Conservation (phyloP, 495 filamentous ascomycete species). For the Xylaria venustula region DNA sequence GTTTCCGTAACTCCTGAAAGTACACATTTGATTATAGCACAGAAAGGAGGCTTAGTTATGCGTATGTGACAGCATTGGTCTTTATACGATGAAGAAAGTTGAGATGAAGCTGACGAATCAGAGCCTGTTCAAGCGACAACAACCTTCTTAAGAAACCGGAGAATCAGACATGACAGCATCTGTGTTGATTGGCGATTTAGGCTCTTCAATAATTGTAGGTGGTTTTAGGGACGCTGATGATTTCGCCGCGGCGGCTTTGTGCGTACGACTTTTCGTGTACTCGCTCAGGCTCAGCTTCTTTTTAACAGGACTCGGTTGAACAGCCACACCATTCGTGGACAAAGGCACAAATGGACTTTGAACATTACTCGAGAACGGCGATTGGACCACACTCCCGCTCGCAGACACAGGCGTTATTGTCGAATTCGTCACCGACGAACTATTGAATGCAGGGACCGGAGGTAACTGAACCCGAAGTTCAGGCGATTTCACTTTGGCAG, state of each 20-base stretch:
- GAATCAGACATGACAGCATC: constrained; percentile 30
- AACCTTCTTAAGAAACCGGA: constrained; percentile 31
- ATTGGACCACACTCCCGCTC: constrained; percentile 45
- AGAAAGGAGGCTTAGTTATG: not conserved
- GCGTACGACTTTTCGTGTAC: constrained; percentile 58
- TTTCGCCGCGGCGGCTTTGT: constrained; percentile 41
- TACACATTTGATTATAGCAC: not conserved
- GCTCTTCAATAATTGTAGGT: constrained; percentile 37
- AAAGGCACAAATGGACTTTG: constrained; percentile 44
- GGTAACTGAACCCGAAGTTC: constrained; percentile 55
- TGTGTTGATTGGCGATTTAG: constrained; percentile 37
- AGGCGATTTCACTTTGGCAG: constrained; percentile 35
- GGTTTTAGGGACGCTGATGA: constrained; percentile 33
- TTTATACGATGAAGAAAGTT: constrained; percentile 3
- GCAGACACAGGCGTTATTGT: constrained; percentile 46
- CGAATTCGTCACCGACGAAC: constrained; percentile 25
- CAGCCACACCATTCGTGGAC: constrained; percentile 41
- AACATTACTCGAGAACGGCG: constrained; percentile 45
- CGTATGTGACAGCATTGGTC: not conserved
- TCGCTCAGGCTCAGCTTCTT: constrained; percentile 76
- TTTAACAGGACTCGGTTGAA: constrained; percentile 60
- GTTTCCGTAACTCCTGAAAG: constrained; percentile 11
- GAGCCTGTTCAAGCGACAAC: constrained; percentile 14
- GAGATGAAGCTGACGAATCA: not conserved
- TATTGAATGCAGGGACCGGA: constrained; percentile 41